Evolutionary conservation across 129 eudicot genomes (phyloP).

Genomic region (Ambrosia artemisiifolia): DNA sequence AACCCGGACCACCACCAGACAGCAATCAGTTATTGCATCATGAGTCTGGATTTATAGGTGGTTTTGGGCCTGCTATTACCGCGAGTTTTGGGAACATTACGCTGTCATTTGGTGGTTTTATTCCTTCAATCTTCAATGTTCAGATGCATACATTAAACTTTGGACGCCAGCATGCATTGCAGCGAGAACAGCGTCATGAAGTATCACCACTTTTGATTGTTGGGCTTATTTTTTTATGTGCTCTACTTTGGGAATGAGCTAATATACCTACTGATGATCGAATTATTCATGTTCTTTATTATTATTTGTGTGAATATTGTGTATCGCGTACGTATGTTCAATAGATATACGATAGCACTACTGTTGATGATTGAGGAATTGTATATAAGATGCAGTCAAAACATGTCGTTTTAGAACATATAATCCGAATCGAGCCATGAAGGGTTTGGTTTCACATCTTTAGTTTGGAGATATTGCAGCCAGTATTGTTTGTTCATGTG

Average conservation of each 20-base stretch:
- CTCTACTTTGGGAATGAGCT: conserved; percentile 55
- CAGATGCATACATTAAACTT: conserved; percentile 54
- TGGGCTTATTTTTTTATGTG: conserved; percentile 45
- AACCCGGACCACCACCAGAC: conserved; percentile 47
- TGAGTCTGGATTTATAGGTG: conserved; percentile 55
- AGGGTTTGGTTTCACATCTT: not conserved
- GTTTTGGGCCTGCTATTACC: conserved; percentile 51
- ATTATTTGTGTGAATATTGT: conserved; percentile 14
- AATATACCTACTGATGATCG: conserved; percentile 3
- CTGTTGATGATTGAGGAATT: conserved; percentile 19
- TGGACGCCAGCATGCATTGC: conserved; percentile 48
- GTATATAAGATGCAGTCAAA: conserved; percentile 19
- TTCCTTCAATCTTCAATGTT: conserved; percentile 62
- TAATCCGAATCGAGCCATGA: not conserved
- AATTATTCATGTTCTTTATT: conserved; percentile 14
- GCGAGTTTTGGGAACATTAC: conserved; percentile 72
- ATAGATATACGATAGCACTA: conserved; percentile 8
- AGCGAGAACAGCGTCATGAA: conserved; percentile 47
- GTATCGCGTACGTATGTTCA: conserved; percentile 18
- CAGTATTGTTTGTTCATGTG: no score
- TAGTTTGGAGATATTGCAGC: not conserved
- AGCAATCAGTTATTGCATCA: conserved; percentile 42
- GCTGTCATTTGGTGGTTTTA: conserved; percentile 62
- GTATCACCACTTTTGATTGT: conserved; percentile 50
- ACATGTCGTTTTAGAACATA: not conserved